Conservation (phyloP, 768 basidiomycete genomes). For the Paxillus involutus region DNA sequence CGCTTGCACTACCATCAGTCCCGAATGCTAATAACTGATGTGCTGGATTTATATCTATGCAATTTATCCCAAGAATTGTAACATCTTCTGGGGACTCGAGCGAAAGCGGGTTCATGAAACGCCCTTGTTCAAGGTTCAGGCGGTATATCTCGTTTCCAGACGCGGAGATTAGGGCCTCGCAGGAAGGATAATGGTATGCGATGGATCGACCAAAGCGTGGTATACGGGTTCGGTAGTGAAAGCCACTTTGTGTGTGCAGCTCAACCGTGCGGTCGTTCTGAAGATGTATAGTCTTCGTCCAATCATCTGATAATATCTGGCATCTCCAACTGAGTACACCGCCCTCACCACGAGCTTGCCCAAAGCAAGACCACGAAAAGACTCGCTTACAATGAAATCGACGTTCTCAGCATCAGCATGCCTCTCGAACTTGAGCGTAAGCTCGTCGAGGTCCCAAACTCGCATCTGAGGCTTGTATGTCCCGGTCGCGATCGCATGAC, state of each 20-base stretch:
- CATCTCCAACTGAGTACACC: conserved; percentile 3
- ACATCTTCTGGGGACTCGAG: conserved; percentile 51
- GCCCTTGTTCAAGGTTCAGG: conserved; percentile 92
- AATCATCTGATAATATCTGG: conserved; percentile 94
- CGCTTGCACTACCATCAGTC: conserved; percentile 79
- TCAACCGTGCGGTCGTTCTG: conserved; percentile 95
- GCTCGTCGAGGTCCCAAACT: conserved; percentile 92
- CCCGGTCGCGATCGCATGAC: conserved; percentile 91
- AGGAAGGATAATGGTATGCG: conserved; percentile 92
- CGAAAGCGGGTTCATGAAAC: conserved; percentile 81
- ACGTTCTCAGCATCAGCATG: conserved; percentile 97
- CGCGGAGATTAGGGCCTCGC: conserved; percentile 84
- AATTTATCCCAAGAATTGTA: conserved; percentile 82
- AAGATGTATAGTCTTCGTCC: conserved; percentile 97
- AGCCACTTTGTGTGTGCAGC: conserved; percentile 90
- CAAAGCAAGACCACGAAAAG: conserved; percentile 6
- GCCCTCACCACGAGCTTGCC: not conserved
- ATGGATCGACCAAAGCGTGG: conserved; percentile 91
- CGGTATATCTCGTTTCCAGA: conserved; percentile 89
- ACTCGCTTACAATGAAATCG: conserved; percentile 92
- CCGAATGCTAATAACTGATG: conserved; percentile 92
- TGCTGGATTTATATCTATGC: conserved; percentile 88
- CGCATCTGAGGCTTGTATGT: conserved; percentile 98
- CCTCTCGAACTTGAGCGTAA: conserved; percentile 92
- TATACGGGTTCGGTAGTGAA: conserved; percentile 91